phyloP scores from a whole-genome alignment of 148 eudicot genomes.

The Amaranthus palmeri region DNA sequence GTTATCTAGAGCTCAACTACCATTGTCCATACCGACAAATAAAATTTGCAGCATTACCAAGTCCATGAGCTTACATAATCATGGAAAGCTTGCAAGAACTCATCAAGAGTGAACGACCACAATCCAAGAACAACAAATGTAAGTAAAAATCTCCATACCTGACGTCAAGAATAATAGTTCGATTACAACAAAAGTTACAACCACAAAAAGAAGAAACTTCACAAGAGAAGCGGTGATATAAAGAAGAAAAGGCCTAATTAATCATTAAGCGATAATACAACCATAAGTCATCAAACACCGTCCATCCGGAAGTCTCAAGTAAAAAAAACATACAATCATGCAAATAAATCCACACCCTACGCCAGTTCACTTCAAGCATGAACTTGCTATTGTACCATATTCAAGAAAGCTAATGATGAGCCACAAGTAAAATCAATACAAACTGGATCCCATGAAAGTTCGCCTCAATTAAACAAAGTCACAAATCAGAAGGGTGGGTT shows the following conservation, averaged over 20 bases:
- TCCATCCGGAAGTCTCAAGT: neutral
- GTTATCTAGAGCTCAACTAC: conserved; percentile 4
- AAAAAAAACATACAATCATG: neutral
- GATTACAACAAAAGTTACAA: neutral
- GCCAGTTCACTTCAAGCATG: too few relatives aligned
- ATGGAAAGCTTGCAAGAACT: conserved; percentile 87
- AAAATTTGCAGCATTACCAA: neutral
- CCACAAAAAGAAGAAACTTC: neutral
- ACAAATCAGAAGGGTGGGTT: neutral
- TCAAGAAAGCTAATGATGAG: too few relatives aligned
- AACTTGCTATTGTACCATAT: too few relatives aligned
- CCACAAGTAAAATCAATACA: neutral
- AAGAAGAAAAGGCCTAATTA: neutral
- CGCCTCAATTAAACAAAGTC: neutral
- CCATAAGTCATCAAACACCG: neutral
- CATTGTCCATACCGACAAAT: neutral
- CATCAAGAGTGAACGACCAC: conserved; percentile 96
- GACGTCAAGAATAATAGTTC: conserved; percentile 18
- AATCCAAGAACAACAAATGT: conserved; percentile 84
- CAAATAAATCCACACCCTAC: too few relatives aligned
- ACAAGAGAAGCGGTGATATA: neutral
- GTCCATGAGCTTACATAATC: conserved; percentile 60
- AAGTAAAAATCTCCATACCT: conserved; percentile 90
- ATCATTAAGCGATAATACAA: neutral
- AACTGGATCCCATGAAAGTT: neutral